Base-by-base conservation (phyloP, 495 filamentous ascomycete species). In the Neurospora sp. region DNA sequence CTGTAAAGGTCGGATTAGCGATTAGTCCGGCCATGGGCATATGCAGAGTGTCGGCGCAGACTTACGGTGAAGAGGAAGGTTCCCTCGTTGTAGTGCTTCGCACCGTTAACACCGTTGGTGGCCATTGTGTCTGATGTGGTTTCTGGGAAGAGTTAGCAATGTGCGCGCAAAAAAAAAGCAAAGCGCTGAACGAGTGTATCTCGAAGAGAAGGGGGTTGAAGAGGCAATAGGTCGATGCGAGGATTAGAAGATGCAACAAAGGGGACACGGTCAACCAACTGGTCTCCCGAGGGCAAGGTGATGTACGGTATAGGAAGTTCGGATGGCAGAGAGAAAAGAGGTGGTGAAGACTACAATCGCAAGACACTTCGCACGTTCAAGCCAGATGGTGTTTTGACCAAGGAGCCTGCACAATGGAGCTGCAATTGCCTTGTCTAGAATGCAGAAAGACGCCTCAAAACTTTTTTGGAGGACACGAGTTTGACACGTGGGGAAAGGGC, bases 1-100 rank as follows among this genome's bases (percentile, higher is more conserved):
- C 87, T 89, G 72, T 17, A 19, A 28, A 71, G 70, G 71, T 34
- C n/a, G 39, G 66, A 75, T 79, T 73, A 80, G 81, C 72, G 34
- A 31, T 71, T 31, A 38, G 19, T 9, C 2, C 17, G 21, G 45
- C 28, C 40, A 21, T n/a, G 17, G 37, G 19, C 31, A 19, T 8
- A 39, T 34, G 54, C 71, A 42, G 39, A 45, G 24, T 48, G 69
- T 17, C 34, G 70, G 70, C 40, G 69, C 40, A 39, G 54, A 83
- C 87, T 85, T 83, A 88, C 87, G 84, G 95, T 99, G 92, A 99
- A 99, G 78, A 98, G 90, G 88, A 97, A 98, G 77, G 93, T 96
- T 75, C 89, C 90, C 78, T 86, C 78, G 76, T 89, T 87, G 77
- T 86, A 84, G 81, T 84, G 81, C 78, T 77, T 83, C 79, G 81